These are phyloP conservation scores for Thinopyrum obtusiflorum DNA, from an alignment of 202 grass and related monocot species.

Conservation along the genomic window DNA sequence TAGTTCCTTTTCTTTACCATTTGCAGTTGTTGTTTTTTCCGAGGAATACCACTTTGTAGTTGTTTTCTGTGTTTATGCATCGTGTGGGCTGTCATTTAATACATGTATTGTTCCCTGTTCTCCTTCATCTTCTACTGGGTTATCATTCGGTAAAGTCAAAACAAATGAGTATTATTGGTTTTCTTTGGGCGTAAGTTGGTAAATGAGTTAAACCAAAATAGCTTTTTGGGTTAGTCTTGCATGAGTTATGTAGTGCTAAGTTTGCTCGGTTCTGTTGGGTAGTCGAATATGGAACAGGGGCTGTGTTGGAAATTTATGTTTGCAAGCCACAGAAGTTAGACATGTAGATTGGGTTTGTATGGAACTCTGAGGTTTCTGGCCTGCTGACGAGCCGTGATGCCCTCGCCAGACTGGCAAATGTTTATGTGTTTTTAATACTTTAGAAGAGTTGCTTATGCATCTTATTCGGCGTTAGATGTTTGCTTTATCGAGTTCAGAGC, in stretches of 20 bases:
- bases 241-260: neutral
- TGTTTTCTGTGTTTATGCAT: slow-evolving; percentile 2
- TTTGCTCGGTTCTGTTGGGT: neutral
- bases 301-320: neutral
- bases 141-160: neutral
- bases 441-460: neutral
- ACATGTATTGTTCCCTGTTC: neutral
- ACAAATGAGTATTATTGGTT: neutral
- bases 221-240: neutral
- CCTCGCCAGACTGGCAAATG: neutral
- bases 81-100: neutral
- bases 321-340: neutral
- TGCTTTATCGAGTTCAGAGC: neutral
- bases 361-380: neutral
- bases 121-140: neutral
- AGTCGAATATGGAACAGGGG: neutral
- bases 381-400: neutral
- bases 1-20: slow-evolving; percentile 12
- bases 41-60: neutral
- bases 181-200: neutral
- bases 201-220: neutral
- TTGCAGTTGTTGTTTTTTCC: neutral
- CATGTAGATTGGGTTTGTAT: neutral
- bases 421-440: neutral
- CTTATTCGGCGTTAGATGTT: neutral